Evolutionary conservation across 2,329 filamentous ascomycete species (phyloP).

Genomic region (Trichoderma pleuroti): DNA sequence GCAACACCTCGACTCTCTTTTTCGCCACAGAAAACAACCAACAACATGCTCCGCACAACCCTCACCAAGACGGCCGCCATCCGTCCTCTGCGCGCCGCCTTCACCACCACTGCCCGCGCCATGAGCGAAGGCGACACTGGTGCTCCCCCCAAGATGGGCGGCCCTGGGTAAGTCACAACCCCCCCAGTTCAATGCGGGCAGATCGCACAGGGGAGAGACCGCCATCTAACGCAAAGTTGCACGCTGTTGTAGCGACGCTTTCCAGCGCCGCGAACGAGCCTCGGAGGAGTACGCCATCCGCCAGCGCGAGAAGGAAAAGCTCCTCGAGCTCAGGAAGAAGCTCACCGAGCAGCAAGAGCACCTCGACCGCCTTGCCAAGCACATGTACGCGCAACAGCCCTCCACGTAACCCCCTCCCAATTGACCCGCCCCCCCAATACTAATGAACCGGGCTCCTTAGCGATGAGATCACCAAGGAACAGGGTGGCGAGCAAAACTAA

Average conservation of each 20-base stretch:
- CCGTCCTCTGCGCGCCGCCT: conserved; percentile 54
- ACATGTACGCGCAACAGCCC: conserved; percentile 59
- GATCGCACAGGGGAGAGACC: background rate
- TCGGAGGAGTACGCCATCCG: conserved; percentile 81
- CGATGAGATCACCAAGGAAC: conserved; percentile 71
- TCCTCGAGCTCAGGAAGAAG: conserved; percentile 68
- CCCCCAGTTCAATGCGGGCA: background rate
- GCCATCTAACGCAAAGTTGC: background rate
- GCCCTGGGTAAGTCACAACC: conserved; percentile 46
- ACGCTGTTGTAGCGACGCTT: conserved; percentile 66
- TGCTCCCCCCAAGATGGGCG: conserved; percentile 51
- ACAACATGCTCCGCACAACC: conserved; percentile 64
- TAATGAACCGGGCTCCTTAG: conserved; percentile 41
- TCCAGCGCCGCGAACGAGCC: conserved; percentile 87
- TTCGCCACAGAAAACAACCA: conserved; percentile 10
- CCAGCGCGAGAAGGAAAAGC: conserved; percentile 87
- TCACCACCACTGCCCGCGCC: conserved; percentile 59
- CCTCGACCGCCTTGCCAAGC: conserved; percentile 77
- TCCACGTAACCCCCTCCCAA: conserved; percentile 32
- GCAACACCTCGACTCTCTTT: conserved; percentile 11
- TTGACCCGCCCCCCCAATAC: background rate
- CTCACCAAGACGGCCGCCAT: conserved; percentile 53
- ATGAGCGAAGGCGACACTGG: conserved; percentile 72
- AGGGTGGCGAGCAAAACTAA: conserved; percentile 66
- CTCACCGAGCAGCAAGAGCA: conserved; percentile 76